Evolutionary conservation across 2,329 filamentous ascomycete genomes (phyloP).

Genomic region (Teratosphaeriaceae sp.): DNA sequence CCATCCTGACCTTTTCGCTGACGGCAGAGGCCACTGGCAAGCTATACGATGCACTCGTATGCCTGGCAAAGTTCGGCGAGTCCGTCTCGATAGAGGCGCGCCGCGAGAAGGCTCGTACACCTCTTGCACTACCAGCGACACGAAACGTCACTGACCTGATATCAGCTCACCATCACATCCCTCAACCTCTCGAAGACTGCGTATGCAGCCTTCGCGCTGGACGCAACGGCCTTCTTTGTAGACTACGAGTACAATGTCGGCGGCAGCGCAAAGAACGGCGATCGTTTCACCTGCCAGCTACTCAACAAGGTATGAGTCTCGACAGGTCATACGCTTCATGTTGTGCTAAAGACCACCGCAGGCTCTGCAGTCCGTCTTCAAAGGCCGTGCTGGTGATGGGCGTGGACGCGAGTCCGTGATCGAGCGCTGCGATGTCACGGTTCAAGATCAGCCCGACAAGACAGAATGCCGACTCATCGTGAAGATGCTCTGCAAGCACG

Average conservation of each 20-base stretch:
- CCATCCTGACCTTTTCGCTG: slow-evolving; percentile 61
- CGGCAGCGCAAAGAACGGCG: slow-evolving; percentile 16
- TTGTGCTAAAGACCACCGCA: slow-evolving; percentile 2
- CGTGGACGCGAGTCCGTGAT: slow-evolving; percentile 63
- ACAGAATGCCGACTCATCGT: slow-evolving; percentile 66
- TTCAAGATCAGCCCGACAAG: slow-evolving; percentile 64
- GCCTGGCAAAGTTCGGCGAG: slow-evolving; percentile 73
- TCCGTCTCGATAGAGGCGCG: slow-evolving; percentile 68
- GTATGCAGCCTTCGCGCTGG: slow-evolving; percentile 65
- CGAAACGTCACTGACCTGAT: slow-evolving; percentile 8
- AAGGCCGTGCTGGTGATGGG: slow-evolving; percentile 57
- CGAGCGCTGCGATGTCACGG: slow-evolving; percentile 65
- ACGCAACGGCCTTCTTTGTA: slow-evolving; percentile 63
- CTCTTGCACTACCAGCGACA: neutral
- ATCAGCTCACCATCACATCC: slow-evolving; percentile 63
- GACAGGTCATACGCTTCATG: neutral
- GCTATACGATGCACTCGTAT: slow-evolving; percentile 66
- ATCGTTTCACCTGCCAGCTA: slow-evolving; percentile 65
- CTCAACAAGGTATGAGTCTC: slow-evolving; percentile 55
- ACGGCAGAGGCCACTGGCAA: slow-evolving; percentile 64
- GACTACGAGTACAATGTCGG: slow-evolving; percentile 55
- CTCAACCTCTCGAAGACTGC: slow-evolving; percentile 76
- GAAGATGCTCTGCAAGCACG: slow-evolving; percentile 67
- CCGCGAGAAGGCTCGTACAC: slow-evolving; percentile 52
- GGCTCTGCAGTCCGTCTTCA: slow-evolving; percentile 64